Conservation (phyloP, 75 land plant species). For the Ceratopteris richardii region DNA sequence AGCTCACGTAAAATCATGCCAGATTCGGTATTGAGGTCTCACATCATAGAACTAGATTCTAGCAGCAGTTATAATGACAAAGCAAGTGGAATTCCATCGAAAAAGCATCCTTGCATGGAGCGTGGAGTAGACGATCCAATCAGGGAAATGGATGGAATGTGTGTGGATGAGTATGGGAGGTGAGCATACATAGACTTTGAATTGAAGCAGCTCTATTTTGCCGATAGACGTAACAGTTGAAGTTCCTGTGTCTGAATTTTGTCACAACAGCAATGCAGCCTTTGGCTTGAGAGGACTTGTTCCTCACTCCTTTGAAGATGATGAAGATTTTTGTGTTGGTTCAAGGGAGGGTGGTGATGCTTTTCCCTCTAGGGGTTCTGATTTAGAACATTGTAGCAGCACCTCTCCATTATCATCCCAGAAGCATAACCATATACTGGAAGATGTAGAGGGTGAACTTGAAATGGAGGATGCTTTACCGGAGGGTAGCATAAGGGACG, state of each 20-base stretch:
- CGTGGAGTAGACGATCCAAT: conserved; percentile 83
- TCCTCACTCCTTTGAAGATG: conserved; percentile 66
- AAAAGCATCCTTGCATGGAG: conserved; percentile 52
- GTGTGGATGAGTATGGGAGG: conserved; percentile 99
- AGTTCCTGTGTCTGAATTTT: too few species aligned
- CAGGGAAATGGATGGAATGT: conserved; percentile 93
- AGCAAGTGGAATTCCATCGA: conserved; percentile 17
- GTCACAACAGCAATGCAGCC: conserved; percentile 47
- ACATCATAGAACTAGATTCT: conserved; percentile 66
- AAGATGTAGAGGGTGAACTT: conserved; percentile 94
- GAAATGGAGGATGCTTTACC: conserved; percentile 99
- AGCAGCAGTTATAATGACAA: conserved; percentile 29
- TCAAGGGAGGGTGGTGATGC: conserved; percentile 45
- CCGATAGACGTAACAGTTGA: too few species aligned
- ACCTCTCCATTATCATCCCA: conserved; percentile 8
- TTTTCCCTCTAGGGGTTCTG: conserved; percentile 27
- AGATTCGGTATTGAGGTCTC: conserved; percentile 53
- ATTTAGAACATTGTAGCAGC: not conserved
- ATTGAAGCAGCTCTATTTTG: too few species aligned
- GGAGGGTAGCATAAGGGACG: conserved; percentile 17
- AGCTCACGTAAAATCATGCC: conserved; percentile 64
- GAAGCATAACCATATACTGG: conserved; percentile 66
- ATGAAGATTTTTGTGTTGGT: conserved; percentile 53
- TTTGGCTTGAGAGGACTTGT: conserved; percentile 47
- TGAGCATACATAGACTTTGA: conserved; percentile 9